Conservation (phyloP, 495 filamentous ascomycete species). For the Friedmanniomyces simplex region DNA sequence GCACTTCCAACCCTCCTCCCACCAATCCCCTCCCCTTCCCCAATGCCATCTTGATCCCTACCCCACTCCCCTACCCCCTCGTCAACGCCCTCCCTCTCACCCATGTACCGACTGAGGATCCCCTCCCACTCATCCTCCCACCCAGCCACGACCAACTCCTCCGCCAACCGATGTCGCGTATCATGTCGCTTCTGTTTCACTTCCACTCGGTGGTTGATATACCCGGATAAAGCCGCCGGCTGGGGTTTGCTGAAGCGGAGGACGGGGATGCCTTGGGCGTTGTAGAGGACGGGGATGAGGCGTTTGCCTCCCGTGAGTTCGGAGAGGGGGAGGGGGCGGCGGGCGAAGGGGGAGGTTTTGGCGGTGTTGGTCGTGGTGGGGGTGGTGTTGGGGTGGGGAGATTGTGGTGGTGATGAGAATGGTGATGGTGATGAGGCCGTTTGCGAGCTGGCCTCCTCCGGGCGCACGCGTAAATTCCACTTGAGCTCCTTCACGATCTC, state of each 20-base stretch:
- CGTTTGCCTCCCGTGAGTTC: slow-evolving; percentile 36
- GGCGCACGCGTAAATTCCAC: neutral
- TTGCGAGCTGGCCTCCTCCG: no score
- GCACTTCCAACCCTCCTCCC: neutral
- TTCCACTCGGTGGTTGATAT: slow-evolving; percentile 43
- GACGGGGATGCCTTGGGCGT: slow-evolving; percentile 53
- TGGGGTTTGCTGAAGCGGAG: slow-evolving; percentile 63
- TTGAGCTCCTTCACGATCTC: neutral
- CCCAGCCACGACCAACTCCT: slow-evolving; percentile 35
- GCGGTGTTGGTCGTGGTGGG: neutral
- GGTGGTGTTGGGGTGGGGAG: no score
- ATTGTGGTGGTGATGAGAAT: no score
- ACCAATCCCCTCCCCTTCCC: neutral
- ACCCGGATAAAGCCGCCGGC: slow-evolving; percentile 43
- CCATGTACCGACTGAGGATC: neutral
- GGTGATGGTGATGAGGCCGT: no score
- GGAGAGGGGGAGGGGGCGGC: slow-evolving; percentile 37
- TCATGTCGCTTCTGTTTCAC: slow-evolving; percentile 34
- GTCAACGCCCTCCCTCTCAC: neutral
- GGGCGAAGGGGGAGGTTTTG: slow-evolving; percentile 31
- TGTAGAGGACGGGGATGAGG: slow-evolving; percentile 51
- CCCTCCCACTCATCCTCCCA: slow-evolving; percentile 52
- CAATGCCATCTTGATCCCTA: no score
- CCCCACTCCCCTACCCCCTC: slow-evolving; percentile 17
- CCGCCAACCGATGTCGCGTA: slow-evolving; percentile 23